Base-by-base conservation (phyloP, 345 rosid species). In the Eucalyptus guilfoylei region DNA sequence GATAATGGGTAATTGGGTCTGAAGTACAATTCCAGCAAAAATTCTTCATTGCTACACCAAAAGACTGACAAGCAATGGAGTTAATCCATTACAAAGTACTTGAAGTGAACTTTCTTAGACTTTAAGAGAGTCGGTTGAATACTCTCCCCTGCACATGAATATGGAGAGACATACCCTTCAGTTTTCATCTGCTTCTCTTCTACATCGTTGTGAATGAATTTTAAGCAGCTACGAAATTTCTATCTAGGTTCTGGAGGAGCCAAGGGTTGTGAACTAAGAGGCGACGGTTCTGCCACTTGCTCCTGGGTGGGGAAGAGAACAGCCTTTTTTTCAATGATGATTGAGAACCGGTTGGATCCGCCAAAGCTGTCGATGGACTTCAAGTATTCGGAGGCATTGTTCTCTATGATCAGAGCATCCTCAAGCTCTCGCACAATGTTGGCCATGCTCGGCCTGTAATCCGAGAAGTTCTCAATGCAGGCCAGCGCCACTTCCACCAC, bases 371-470 rank as follows among this genome's bases (percentile, higher is more conserved):
- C 97, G 34, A 94, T 93, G 88, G 97, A 95, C 91, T 89, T 94
- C 96, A 95, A 93, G 87, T 95, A 95, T 89, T 95, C 97, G 2
- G 97, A 95, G 34, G 96, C 97, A 90, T 95, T 95, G 96, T 93
- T 95, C 90, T 95, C 97, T 88, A 95, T 95, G 80, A 95, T 95
- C 91, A 95, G 87, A 54, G 96, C 96, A 87, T 95, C 97, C 89
- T 95, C 97, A 45, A 95, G 89, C 93, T 95, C 97, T 44, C 96
- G 90, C n/a, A 95, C 93, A 6, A 94, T 93, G 91, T 95, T 96
- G 10, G 81, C 89, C 96, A 94, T 95, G 93, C 88, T 91, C 23
- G 96, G 97, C 52, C 96, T 88, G 86, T 94, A 93, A 76, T 94
- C 95, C 6, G 96, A 94, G 92, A 91, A 92, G 86, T 95, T 94